Base-by-base conservation (phyloP, 176 grass and related monocot species). In the Bonia amplexicaulis region DNA sequence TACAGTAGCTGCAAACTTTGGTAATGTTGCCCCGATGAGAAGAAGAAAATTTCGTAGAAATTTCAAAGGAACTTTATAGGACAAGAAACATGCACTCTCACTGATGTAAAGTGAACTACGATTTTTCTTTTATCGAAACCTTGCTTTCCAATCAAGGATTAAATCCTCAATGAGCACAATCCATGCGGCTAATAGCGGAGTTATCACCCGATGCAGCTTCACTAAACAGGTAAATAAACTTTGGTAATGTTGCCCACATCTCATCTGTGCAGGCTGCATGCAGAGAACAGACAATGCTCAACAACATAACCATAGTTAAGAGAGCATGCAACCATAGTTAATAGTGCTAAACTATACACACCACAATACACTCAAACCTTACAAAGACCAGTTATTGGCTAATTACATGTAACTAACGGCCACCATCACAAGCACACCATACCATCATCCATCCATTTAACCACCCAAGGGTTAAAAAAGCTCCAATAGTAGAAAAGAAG, bases 381-480 rank as follows among this genome's bases (percentile, higher is more conserved):
- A 69, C 67, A 82, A 82, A 82, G 77, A 12, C 51, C 15, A 11
- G 86, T 82, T 71, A 88, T 49, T 82, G 3, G 52, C 63, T 82
- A 69, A 82, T 70, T 88, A 88, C 86, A 77, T 39, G 86, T 82
- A 77, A 87, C 82, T 33, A 40, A 73, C 77, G 63, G 19, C 71
- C 61, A 22, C 6, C 39, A 35, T 74, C 59, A 69, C 61, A 60
- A 1, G n/a, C 39, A 76, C 52, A 23, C 4, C 73, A 37, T 47
- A 26, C 51, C 49, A 61, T 16, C 40, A 44, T 61, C 52, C 65
- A 60, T 22, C 49, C 25, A 57, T 59, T 70, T 55, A 26, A 70
- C 39, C 15, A 9, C 10, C 9, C 20, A 11, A 58, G 75, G 19
- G 37, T 47, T 10, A 52, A 76, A 84, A 31, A 51, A 37, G 27